These are phyloP conservation scores for apple (Malus domestica) DNA, from an alignment of 306 rosid species.

Conservation along the genomic window DNA sequence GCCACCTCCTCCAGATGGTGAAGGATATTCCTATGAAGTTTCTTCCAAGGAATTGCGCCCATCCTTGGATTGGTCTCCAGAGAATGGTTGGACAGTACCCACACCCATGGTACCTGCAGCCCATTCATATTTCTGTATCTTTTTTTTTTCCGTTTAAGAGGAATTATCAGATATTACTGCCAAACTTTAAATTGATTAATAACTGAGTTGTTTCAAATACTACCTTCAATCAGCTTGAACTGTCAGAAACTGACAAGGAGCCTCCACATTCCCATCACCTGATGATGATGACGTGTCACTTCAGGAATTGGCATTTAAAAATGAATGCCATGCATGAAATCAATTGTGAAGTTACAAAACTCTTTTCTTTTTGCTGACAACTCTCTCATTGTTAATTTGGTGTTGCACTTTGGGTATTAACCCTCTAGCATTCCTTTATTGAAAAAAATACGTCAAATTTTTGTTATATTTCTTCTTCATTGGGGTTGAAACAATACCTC, in stretches of 20 bases:
- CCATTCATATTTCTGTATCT: slow-evolving; percentile 1
- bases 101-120: slow-evolving; percentile 32
- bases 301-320: neutral
- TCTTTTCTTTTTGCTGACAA: neutral
- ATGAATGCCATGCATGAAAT: neutral
- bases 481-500: neutral
- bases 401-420: neutral
- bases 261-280: neutral
- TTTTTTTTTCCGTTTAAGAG: neutral
- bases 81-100: slow-evolving; percentile 70
- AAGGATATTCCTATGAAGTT: slow-evolving; percentile 51
- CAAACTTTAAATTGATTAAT: too few species aligned
- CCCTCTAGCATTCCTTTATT: neutral
- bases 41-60: slow-evolving; percentile 70
- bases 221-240: neutral
- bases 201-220: neutral
- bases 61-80: slow-evolving; percentile 60
- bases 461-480: neutral
- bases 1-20: slow-evolving; percentile 74
- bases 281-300: neutral
- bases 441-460: neutral
- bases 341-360: neutral
- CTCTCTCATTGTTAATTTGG: neutral
- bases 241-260: neutral
- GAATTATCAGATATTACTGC: neutral